These are phyloP conservation scores for Picea abies DNA, from an alignment of 83 land plant genomes.

Conservation along the genomic window DNA sequence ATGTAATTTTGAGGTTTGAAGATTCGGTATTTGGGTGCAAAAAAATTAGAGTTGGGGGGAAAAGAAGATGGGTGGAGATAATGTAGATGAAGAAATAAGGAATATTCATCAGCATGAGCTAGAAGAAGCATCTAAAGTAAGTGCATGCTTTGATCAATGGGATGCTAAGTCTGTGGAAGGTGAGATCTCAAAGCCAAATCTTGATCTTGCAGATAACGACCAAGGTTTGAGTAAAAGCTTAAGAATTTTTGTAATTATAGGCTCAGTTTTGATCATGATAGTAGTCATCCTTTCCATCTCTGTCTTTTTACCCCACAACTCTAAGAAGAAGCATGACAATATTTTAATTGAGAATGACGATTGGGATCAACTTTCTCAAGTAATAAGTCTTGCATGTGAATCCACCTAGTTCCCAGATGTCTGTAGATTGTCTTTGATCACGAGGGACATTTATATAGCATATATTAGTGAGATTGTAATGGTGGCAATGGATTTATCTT, in stretches of 20 bases:
- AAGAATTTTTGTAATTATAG: background rate
- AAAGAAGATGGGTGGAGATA: too few relatives aligned
- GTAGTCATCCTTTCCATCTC: slow-evolving; percentile 1
- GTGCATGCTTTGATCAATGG: slow-evolving; percentile 8
- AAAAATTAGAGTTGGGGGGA: too few relatives aligned
- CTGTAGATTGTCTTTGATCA: too few relatives aligned
- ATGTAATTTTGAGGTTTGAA: too few relatives aligned
- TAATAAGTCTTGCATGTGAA: background rate
- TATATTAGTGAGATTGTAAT: too few relatives aligned
- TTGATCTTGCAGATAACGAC: background rate
- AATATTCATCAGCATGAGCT: too few relatives aligned
- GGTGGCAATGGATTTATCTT: too few relatives aligned
- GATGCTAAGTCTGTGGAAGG: background rate
- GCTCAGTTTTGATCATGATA: background rate
- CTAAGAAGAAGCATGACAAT: background rate
- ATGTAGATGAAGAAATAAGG: too few relatives aligned
- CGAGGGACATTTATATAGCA: too few relatives aligned
- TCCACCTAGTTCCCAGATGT: too few relatives aligned
- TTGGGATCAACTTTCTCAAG: too few relatives aligned
- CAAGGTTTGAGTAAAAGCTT: slow-evolving; percentile 11
- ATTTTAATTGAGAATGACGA: background rate
- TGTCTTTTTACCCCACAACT: background rate
- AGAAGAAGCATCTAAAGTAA: slow-evolving; percentile 2
- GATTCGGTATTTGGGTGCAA: too few relatives aligned
- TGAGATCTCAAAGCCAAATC: background rate